Conservation (phyloP, 129 eudicot genomes). For the Centaurea solstitialis region DNA sequence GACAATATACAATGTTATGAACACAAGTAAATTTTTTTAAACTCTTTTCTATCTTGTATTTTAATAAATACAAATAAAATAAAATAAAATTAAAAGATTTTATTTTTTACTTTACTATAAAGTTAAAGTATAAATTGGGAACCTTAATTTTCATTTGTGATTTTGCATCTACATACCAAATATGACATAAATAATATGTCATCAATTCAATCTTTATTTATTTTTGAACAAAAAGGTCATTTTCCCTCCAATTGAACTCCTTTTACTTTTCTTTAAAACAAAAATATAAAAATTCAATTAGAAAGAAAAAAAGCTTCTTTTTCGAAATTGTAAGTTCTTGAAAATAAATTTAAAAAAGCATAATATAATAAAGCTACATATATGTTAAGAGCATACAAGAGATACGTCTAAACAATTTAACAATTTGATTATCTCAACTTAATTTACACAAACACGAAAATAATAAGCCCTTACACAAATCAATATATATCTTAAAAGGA, state of each 20-base stretch:
- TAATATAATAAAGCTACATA: no score
- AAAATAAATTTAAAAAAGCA: neutral
- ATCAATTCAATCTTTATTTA: neutral
- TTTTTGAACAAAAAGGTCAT: neutral
- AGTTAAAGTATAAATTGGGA: conserved; percentile 7
- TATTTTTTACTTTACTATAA: conserved; percentile 1
- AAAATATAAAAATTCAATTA: neutral
- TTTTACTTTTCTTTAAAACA: neutral
- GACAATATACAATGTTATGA: neutral
- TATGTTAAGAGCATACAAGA: no score
- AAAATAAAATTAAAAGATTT: no score
- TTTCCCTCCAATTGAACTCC: conserved; percentile 13
- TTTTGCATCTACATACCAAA: neutral
- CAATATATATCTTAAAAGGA: no score
- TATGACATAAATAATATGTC: conserved; percentile 2
- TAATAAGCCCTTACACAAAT: no score
- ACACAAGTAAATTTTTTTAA: neutral
- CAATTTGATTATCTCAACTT: no score
- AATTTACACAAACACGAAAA: no score
- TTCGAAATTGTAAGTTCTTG: neutral
- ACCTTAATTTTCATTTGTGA: neutral
- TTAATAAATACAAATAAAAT: no score
- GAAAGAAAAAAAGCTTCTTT: neutral
- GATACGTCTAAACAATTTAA: no score
- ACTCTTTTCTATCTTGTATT: neutral